A percentile compares a stretch with the other conserved stretches of the same genome.
These are phyloP conservation scores for Prunus mira DNA, from an alignment of 306 rosid genomes.

Conservation along the genomic window DNA sequence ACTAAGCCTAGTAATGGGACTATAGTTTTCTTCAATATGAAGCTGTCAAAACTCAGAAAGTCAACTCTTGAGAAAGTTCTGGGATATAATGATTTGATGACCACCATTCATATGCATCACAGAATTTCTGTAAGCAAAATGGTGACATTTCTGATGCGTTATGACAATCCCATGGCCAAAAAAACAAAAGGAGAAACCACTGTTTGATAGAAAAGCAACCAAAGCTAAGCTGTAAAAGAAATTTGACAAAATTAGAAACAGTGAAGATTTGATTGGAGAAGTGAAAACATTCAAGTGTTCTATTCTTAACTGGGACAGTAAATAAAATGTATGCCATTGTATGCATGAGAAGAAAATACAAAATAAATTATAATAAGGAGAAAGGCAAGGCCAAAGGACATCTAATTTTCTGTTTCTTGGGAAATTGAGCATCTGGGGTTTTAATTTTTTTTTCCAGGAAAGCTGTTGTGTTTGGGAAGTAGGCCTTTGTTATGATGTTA, in stretches of 20 bases:
- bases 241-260: background rate
- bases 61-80: conserved; percentile 14
- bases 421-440: background rate
- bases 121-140: background rate
- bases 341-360: no score
- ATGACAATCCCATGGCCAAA: conserved; percentile 1
- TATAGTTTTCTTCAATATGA: background rate
- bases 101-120: background rate
- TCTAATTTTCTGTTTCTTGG: background rate
- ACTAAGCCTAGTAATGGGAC: conserved; percentile 7
- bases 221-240: background rate
- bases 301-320: no score
- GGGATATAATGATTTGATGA: conserved; percentile 4
- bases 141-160: background rate
- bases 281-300: no score
- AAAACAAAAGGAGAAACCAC: background rate
- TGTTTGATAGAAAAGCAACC: background rate
- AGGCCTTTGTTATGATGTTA: conserved; percentile 30
- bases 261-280: no score
- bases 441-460: conserved; percentile 1
- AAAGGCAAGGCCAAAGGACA: background rate
- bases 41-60: conserved; percentile 13
- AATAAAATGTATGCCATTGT: no score
- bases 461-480: background rate
- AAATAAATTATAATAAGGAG: background rate